These are phyloP conservation scores for Striga hermonthica DNA, from an alignment of 305 asterid genomes.

Conservation along the genomic window DNA sequence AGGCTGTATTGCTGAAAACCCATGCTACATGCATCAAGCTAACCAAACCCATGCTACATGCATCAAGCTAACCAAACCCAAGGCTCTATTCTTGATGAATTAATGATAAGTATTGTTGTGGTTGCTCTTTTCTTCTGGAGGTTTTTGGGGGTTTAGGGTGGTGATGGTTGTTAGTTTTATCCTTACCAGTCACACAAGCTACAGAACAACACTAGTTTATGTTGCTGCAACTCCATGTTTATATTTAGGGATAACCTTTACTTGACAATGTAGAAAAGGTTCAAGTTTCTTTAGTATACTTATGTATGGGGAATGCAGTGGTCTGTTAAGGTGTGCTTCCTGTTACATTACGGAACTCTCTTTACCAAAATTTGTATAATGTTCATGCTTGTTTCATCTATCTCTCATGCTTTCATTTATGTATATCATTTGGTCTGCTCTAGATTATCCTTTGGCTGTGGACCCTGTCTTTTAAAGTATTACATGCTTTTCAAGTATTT, in stretches of 20 bases:
- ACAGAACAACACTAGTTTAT: slow-evolving; percentile 5
- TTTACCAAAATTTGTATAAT: slow-evolving; percentile 12
- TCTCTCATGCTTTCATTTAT: slow-evolving; percentile 13
- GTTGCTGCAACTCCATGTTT: slow-evolving; percentile 10
- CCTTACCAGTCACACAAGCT: slow-evolving; percentile 16
- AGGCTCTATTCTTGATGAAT: no score
- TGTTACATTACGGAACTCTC: slow-evolving; percentile 9
- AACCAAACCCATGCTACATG: no score
- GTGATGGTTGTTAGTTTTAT: neutral
- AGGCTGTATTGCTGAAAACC: no score
- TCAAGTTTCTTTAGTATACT: slow-evolving; percentile 18
- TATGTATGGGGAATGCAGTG: slow-evolving; percentile 24
- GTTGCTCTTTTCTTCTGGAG: neutral
- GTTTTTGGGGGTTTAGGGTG: neutral
- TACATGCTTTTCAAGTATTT: slow-evolving; percentile 7
- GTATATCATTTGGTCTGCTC: slow-evolving; percentile 24
- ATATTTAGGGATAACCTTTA: slow-evolving; percentile 5
- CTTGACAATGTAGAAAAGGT: slow-evolving; percentile 8
- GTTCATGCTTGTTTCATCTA: slow-evolving; percentile 21
- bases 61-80: no score
- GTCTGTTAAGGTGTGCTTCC: slow-evolving; percentile 21
- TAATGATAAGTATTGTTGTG: neutral
- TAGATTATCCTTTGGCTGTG: slow-evolving; percentile 10
- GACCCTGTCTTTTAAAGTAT: slow-evolving; percentile 1
- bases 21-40: no score